Evolutionary conservation across 2,329 filamentous ascomycete species (phyloP).

Genomic region (Raffaelea ambrosiae): DNA sequence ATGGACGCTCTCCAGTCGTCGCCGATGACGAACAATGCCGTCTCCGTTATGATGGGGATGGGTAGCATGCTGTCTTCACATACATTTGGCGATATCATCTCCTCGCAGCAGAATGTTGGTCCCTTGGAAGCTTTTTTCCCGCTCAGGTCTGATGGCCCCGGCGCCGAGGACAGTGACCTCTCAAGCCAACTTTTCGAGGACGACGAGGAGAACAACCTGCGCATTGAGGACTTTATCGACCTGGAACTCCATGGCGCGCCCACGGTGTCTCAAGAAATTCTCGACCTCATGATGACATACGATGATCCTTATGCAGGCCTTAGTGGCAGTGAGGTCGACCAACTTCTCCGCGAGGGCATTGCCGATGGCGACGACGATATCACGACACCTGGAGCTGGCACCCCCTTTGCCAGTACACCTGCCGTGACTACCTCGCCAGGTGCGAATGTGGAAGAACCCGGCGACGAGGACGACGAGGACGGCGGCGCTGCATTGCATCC

Average conservation of each 20-base stretch:
- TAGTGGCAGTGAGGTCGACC: too few relatives aligned
- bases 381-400: background rate
- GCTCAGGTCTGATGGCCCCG: conserved; percentile 49
- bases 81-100: conserved; percentile 47
- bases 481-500: conserved; percentile 32
- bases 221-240: conserved; percentile 65
- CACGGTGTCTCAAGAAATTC: too few relatives aligned
- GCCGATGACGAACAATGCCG: conserved; percentile 57
- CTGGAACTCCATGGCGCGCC: conserved; percentile 50
- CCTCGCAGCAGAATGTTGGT: conserved; percentile 55
- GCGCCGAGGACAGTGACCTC: conserved; percentile 42
- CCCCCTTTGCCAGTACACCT: background rate
- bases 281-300: too few relatives aligned
- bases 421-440: background rate
- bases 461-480: conserved; percentile 24
- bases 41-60: conserved; percentile 74
- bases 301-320: too few relatives aligned
- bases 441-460: conserved; percentile 30
- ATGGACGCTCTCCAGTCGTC: conserved; percentile 29
- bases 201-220: conserved; percentile 54
- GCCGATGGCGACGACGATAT: conserved; percentile 20
- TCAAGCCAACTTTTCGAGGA: conserved; percentile 49
- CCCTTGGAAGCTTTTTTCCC: conserved; percentile 71
- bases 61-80: conserved; percentile 48
- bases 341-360: too few relatives aligned